Evolutionary conservation across 2,329 filamentous ascomycete genomes (phyloP).

Genomic region (Fusarium duplospermum): DNA sequence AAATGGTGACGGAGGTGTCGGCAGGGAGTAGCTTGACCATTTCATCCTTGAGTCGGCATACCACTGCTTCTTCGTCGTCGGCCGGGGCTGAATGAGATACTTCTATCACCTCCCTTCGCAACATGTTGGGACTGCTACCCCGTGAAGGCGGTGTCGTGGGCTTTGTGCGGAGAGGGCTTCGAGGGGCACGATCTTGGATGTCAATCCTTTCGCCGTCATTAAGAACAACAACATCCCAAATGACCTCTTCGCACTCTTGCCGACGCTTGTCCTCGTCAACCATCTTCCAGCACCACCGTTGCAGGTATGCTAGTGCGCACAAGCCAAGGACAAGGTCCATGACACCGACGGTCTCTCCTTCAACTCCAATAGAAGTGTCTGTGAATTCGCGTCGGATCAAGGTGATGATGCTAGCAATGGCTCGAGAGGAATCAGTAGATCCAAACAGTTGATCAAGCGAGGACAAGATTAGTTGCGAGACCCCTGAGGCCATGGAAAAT

Average conservation of each 20-base stretch:
- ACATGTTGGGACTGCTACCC: constrained; percentile 1
- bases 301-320: constrained; percentile 71
- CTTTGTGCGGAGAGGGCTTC: constrained; percentile 5
- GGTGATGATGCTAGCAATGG: constrained; percentile 74
- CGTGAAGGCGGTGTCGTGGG: not conserved
- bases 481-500: constrained; percentile 64
- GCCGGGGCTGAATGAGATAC: not conserved
- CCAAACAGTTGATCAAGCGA: constrained; percentile 74
- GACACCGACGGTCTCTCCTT: constrained; percentile 70
- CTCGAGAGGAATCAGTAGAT: constrained; percentile 75
- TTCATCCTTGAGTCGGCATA: constrained; percentile 61
- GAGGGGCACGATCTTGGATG: constrained; percentile 47
- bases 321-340: constrained; percentile 71
- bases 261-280: constrained; percentile 62
- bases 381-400: constrained; percentile 73
- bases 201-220: constrained; percentile 69
- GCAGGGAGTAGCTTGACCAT: constrained; percentile 66
- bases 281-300: constrained; percentile 65
- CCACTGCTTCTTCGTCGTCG: constrained; percentile 56
- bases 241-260: constrained; percentile 64
- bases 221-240: constrained; percentile 76
- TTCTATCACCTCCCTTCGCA: not conserved
- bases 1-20: constrained; percentile 69
- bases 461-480: constrained; percentile 68
- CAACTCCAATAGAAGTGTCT: constrained; percentile 69